Evolutionary conservation across 768 basidiomycete genomes (phyloP).

Genomic region (Termitomyces sp.): DNA sequence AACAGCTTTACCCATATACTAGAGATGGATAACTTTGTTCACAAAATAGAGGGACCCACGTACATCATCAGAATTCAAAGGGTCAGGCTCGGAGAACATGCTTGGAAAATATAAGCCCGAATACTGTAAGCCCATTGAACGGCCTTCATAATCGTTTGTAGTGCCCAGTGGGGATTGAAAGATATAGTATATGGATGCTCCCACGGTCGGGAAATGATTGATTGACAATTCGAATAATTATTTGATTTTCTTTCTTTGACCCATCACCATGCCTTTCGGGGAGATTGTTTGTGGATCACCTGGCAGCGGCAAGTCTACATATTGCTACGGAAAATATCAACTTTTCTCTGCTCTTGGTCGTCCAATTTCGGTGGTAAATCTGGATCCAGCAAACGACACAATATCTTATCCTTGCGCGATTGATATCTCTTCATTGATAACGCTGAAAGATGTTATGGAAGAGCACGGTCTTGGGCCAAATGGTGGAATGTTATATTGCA

Average conservation of each 20-base stretch:
- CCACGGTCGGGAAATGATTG: not conserved
- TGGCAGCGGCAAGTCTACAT: slow-evolving; percentile 86
- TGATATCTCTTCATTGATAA: slow-evolving; percentile 82
- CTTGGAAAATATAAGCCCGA: not conserved
- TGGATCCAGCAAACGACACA: slow-evolving; percentile 91
- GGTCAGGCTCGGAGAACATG: slow-evolving; percentile 18
- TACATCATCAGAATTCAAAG: slow-evolving; percentile 32
- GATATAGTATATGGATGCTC: not conserved
- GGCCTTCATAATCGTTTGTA: not conserved
- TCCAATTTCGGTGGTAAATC: slow-evolving; percentile 88
- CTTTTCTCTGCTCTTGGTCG: slow-evolving; percentile 84
- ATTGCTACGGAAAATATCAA: slow-evolving; percentile 84
- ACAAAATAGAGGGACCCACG: slow-evolving; percentile 6
- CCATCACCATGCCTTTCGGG: slow-evolving; percentile 73
- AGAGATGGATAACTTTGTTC: not conserved
- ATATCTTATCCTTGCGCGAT: slow-evolving; percentile 92
- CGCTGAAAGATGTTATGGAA: slow-evolving; percentile 83
- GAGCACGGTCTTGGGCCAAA: slow-evolving; percentile 88
- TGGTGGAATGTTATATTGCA: slow-evolving; percentile 93
- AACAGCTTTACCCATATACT: slow-evolving; percentile 16
- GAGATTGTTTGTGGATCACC: slow-evolving; percentile 86
- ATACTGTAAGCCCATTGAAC: not conserved
- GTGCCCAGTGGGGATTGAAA: not conserved
- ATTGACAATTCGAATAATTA: not conserved
- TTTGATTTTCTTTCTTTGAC: not conserved